Evolutionary conservation across 495 filamentous ascomycete species (phyloP).

Genomic region (Talaromyces trachyspermus): DNA sequence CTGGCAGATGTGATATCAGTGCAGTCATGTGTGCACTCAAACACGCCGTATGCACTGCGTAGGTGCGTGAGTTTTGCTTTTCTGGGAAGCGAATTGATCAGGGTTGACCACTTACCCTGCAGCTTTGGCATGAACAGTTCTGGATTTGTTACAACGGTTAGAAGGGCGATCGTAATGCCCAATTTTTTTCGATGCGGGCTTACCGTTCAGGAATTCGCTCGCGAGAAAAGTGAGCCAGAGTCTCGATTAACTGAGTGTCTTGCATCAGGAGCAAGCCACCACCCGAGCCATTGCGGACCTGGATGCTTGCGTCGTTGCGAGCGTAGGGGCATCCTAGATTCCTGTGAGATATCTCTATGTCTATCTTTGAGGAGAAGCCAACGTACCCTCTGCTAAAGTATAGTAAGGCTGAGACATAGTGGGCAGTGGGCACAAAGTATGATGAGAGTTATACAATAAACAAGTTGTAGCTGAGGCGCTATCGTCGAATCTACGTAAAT

Average conservation of each 20-base stretch:
- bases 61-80: too few species aligned
- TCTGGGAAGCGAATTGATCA: too few species aligned
- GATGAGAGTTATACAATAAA: too few species aligned
- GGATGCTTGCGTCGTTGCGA: conserved; percentile 22
- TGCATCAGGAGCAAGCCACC: conserved; percentile 26
- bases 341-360: conserved; percentile 1
- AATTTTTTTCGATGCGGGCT: not conserved
- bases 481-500: too few species aligned
- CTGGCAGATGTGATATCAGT: conserved; percentile 32
- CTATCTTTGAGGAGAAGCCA: not conserved
- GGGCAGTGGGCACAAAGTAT: too few species aligned
- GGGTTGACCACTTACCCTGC: too few species aligned
- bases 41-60: conserved; percentile 55
- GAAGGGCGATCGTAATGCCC: not conserved
- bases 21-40: conserved; percentile 51
- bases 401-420: too few species aligned
- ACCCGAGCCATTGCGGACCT: conserved; percentile 20
- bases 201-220: conserved; percentile 42
- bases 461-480: too few species aligned
- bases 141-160: conserved; percentile 10
- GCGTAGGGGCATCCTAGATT: conserved; percentile 14
- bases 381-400: not conserved
- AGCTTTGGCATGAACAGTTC: conserved; percentile 56
- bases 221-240: conserved; percentile 50
- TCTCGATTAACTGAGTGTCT: conserved; percentile 36